phyloP scores from a whole-genome alignment of 495 filamentous ascomycete genomes.

The Darksidea phi region DNA sequence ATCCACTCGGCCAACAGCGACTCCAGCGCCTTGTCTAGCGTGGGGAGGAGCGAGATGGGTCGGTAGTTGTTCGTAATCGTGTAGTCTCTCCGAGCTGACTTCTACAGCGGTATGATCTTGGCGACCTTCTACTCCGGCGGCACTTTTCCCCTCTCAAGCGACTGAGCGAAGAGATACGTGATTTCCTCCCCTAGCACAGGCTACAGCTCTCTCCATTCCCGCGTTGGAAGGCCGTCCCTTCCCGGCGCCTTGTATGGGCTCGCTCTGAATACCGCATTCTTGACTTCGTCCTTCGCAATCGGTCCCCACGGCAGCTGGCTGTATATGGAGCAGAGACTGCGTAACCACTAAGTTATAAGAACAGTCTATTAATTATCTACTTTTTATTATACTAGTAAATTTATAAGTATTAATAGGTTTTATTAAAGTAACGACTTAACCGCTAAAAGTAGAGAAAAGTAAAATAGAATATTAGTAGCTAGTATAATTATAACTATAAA shows the following conservation, averaged over 20 bases:
- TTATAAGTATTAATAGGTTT: no score
- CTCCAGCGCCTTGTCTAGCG: constrained; percentile 32
- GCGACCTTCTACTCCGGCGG: constrained; percentile 21
- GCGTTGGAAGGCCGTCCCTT: constrained; percentile 23
- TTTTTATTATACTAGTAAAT: no score
- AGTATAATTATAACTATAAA: no score
- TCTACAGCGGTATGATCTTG: constrained; percentile 33
- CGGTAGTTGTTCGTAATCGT: constrained; percentile 27
- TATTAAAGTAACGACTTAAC: no score
- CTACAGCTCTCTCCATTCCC: constrained; percentile 31
- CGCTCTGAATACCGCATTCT: constrained; percentile 19
- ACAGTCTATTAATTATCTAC: no score
- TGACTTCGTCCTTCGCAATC: constrained; percentile 27
- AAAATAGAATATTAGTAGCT: no score
- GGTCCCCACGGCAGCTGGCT: constrained; percentile 17
- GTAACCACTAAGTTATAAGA: no score
- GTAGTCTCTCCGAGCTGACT: constrained; percentile 26
- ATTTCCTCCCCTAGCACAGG: constrained; percentile 24
- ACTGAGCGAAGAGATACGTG: constrained; percentile 18
- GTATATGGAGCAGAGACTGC: no score
- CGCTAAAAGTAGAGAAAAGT: no score
- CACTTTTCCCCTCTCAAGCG: background rate
- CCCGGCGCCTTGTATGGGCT: constrained; percentile 31
- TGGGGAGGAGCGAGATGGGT: constrained; percentile 34
- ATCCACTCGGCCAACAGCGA: constrained; percentile 30